Base-by-base conservation (phyloP, 2,329 filamentous ascomycete species). In the Fusarium pilosicola region DNA sequence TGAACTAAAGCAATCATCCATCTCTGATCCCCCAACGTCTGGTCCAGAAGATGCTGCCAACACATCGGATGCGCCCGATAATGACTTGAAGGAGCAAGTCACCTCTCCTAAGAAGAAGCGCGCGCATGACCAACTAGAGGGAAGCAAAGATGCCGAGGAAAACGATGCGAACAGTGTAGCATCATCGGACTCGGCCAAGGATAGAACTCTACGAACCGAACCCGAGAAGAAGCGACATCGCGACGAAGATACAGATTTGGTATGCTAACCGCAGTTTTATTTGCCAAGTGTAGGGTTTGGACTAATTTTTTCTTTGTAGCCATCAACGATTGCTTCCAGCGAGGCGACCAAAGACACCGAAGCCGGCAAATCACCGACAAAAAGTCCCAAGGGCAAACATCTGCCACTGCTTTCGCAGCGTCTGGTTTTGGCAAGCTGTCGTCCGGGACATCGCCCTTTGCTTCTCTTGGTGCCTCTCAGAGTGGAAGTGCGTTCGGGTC, bases 351-450 rank as follows among this genome's bases (percentile, higher is more conserved):
- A 79, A 52, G 71, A 73, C 34, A 61, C 71, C 24, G 76, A 77
- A 41, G 56, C 66, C 10, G 71, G 62, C 68, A 77, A 75, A 52
- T 74, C 78, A 24, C 61, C 74, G 28, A 57, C 70, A 42, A 80
- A 80, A 76, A 79, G 56, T 48, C 73, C 36, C 68, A 76, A 74
- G 68, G 73, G 41, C 79, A 80, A 58, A 88, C 89, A 24, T 90
- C 92, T 12, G 70, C 86, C 18, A 88, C 88, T 15, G 89, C 91
- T 11, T 95, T 95, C 80, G 89, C 90, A 28, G 86, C 86, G 54
- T 95, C 93, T 7, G 89, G 88, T 24, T 91, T 95, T 78, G 89
- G 91, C 59, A 90, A 91, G 59, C 88, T 94, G 62, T 87, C 91
- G 13, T 84, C 88, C 30, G 87, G 89, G 10, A 84, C 88, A 32